Conservation (phyloP, 768 basidiomycete genomes). For the Mycena albidolilacea region DNA sequence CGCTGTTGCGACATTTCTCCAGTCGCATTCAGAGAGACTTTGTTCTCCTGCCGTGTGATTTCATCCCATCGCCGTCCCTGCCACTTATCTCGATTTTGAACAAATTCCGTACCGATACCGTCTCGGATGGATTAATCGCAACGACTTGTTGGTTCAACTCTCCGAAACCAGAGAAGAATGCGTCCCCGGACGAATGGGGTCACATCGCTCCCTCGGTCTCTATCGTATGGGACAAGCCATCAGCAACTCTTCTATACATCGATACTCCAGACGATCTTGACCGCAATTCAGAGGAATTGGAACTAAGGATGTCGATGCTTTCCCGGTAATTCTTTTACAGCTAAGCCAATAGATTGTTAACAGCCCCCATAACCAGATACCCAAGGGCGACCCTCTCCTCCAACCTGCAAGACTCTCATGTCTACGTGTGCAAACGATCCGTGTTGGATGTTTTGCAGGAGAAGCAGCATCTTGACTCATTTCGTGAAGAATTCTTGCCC, state of each 20-base stretch:
- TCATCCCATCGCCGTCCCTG: conserved; percentile 84
- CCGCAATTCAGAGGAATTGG: conserved; percentile 77
- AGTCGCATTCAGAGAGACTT: conserved; percentile 87
- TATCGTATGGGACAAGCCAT: conserved; percentile 78
- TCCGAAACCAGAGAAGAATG: conserved; percentile 66
- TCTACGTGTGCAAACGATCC: conserved; percentile 87
- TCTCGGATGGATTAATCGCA: conserved; percentile 74
- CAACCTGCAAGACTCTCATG: conserved; percentile 86
- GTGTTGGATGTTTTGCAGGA: conserved; percentile 80
- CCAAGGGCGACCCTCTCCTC: conserved; percentile 79
- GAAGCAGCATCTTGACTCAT: conserved; percentile 82
- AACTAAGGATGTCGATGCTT: conserved; percentile 82
- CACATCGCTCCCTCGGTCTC: conserved; percentile 58
- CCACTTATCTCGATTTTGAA: conserved; percentile 80
- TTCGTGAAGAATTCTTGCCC: conserved; percentile 92
- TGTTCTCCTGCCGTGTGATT: conserved; percentile 92
- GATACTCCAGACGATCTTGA: conserved; percentile 81
- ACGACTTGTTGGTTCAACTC: conserved; percentile 77
- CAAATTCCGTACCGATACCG: conserved; percentile 83
- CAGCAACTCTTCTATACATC: conserved; percentile 79
- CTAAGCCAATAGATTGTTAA: conserved; percentile 24
- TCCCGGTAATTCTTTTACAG: conserved; percentile 62
- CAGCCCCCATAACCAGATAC: conserved; percentile 61
- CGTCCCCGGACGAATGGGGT: conserved; percentile 79
- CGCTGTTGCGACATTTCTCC: conserved; percentile 84